Conservation (phyloP, 495 filamentous ascomycete species). For the Terfezia claveryi region DNA sequence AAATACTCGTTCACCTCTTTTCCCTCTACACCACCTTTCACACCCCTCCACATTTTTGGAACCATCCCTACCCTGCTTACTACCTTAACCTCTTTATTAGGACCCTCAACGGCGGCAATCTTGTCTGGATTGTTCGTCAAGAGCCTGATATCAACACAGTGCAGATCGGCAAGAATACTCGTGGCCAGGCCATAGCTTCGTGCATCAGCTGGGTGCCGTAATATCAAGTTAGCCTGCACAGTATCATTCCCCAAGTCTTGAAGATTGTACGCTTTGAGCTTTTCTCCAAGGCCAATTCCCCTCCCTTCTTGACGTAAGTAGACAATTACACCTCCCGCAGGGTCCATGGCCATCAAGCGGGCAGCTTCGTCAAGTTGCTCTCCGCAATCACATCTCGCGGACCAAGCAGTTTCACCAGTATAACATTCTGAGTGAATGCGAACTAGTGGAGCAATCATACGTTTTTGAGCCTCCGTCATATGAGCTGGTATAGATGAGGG, state of each 20-base stretch:
- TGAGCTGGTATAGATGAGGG: background rate
- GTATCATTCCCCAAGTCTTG: conserved; percentile 91
- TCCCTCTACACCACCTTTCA: conserved; percentile 60
- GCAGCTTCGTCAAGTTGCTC: conserved; percentile 96
- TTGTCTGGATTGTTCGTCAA: conserved; percentile 99
- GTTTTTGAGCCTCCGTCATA: conserved; percentile 6
- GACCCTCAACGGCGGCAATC: conserved; percentile 74
- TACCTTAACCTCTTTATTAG: conserved; percentile 35
- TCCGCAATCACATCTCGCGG: conserved; percentile 88
- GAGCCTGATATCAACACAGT: conserved; percentile 50
- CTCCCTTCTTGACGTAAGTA: conserved; percentile 92
- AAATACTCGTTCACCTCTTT: conserved; percentile 83
- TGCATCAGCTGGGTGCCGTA: conserved; percentile 86
- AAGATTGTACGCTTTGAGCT: conserved; percentile 93
- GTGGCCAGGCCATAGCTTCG: conserved; percentile 86
- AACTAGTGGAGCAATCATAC: conserved; percentile 38
- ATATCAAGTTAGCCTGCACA: conserved; percentile 78
- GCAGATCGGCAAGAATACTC: conserved; percentile 75
- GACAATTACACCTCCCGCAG: conserved; percentile 68
- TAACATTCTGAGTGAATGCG: conserved; percentile 97
- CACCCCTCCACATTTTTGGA: conserved; percentile 77
- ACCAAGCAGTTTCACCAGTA: conserved; percentile 96
- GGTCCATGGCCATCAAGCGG: conserved; percentile 68
- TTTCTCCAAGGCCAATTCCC: conserved; percentile 83
- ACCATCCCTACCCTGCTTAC: conserved; percentile 87